phyloP scores from a whole-genome alignment of 139 green algal genomes.

The Ostreobium quekettii region DNA sequence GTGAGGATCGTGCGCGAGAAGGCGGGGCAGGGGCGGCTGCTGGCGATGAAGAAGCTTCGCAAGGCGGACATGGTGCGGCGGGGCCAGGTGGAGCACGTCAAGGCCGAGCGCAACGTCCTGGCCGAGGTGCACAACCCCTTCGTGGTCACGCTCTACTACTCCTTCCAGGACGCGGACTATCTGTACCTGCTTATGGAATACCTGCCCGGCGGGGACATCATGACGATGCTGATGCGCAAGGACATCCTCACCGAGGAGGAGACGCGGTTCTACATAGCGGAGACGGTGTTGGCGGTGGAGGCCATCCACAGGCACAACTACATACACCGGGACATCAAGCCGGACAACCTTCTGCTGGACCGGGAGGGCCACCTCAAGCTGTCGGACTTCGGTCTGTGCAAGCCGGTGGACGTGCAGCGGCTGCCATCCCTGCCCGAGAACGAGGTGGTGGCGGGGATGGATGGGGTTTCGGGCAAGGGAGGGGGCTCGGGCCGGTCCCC shows the following conservation, averaged over 20 bases:
- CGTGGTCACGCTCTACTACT: conserved; percentile 74
- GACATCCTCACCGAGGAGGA: conserved; percentile 86
- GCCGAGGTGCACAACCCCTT: conserved; percentile 75
- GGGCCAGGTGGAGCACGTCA: conserved; percentile 92
- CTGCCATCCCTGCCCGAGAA: conserved; percentile 46
- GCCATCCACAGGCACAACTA: conserved; percentile 81
- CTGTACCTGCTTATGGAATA: conserved; percentile 99
- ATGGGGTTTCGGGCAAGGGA: neutral
- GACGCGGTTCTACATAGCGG: conserved; percentile 80
- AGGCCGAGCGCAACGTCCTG: conserved; percentile 90
- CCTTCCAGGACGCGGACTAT: conserved; percentile 85
- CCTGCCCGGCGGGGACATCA: conserved; percentile 91
- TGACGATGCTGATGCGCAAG: conserved; percentile 97
- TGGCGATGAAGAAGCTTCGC: conserved; percentile 96
- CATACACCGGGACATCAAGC: conserved; percentile 97
- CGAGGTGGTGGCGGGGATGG: neutral
- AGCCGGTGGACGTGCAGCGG: conserved; percentile 67
- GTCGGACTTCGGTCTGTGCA: conserved; percentile 96
- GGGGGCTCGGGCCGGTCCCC: neutral
- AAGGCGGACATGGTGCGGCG: conserved; percentile 93
- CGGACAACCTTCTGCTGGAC: conserved; percentile 93
- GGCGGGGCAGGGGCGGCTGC: conserved; percentile 61
- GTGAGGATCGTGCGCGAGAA: conserved; percentile 81
- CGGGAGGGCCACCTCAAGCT: conserved; percentile 87
- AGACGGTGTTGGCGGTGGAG: conserved; percentile 83